Evolutionary conservation across 2,329 filamentous ascomycete genomes (phyloP), one percentile per base, ranked within the genome.

Genomic region (Penicillium sp.): DNA sequence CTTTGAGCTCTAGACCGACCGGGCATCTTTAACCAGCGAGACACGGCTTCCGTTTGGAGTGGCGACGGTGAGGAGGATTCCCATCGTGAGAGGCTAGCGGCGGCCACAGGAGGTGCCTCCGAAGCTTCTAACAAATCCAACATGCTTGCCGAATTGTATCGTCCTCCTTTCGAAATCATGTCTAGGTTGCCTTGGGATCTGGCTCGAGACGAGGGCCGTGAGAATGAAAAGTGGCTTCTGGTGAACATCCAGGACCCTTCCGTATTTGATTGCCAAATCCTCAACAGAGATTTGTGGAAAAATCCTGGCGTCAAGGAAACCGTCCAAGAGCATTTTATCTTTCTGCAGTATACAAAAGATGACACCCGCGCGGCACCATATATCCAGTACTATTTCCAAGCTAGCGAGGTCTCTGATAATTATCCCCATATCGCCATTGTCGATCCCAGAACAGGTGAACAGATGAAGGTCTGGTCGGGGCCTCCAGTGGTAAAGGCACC

Each of bases 251-350:
- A 99, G 78, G 93, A 99, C 74, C 88, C 91, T 67, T 91, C 91
- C 41, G 89, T 97, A 71, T 99, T 99, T 76, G 91, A 95, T 76
- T 99, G 95, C 76, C 95, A 99, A 75, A 86, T 91, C 3, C 82
- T 99, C 19, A 99, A 99, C 74, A 87, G 95, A 49, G 95, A 99
- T 75, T 88, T 98, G 58, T 99, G 95, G 95, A 97, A 97, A 79
- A 91, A 97, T 69, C 78, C 86, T 19, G 85, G 88, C 2, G 88
- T 99, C 61, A 87, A 86, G 70, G 88, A 91, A n/a, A 87, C 96
- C 1, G 84, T 99, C 31, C 86, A 86, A 70, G 94, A 97, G 74
- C 93, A 96, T 79, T 99, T 99, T 75, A 86, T 99, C 68, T 99
- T 99, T 78, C 81, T 99, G 70, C 95, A 99, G 73, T 98, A 95